A percentile compares a stretch with the other conserved stretches of the same genome.
Conservation (phyloP, 2,329 filamentous ascomycete species). For the Conoideocrella luteorostrata region DNA sequence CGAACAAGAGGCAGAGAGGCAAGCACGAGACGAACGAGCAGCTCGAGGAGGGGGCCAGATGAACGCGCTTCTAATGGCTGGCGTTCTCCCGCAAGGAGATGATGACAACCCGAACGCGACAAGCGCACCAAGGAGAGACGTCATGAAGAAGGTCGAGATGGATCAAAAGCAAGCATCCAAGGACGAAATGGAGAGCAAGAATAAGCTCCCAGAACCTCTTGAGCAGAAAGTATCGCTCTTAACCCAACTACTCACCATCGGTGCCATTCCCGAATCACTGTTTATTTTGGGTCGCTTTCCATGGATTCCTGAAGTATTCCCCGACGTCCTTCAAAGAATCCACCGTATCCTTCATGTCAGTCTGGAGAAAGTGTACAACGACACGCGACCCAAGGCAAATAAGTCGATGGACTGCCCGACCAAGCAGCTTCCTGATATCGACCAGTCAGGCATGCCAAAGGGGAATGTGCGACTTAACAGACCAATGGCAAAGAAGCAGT, state of each 20-base stretch:
- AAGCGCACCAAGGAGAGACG: constrained; percentile 42
- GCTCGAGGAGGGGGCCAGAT: constrained; percentile 63
- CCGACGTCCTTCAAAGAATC: constrained; percentile 71
- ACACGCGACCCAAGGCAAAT: constrained; percentile 32
- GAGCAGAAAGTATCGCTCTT: constrained; percentile 87
- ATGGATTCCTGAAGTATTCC: constrained; percentile 82
- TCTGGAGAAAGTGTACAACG: constrained; percentile 63
- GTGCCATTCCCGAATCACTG: constrained; percentile 84
- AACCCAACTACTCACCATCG: constrained; percentile 80
- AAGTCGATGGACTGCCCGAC: constrained; percentile 29
- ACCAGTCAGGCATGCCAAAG: constrained; percentile 63
- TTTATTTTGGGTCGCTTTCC: constrained; percentile 89
- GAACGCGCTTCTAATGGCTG: constrained; percentile 84
- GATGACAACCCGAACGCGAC: constrained; percentile 61
- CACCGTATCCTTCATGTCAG: constrained; percentile 82
- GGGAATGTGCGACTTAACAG: constrained; percentile 59
- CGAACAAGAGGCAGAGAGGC: constrained; percentile 64
- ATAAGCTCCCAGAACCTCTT: constrained; percentile 59
- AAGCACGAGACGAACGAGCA: constrained; percentile 69
- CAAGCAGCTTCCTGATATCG: constrained; percentile 42
- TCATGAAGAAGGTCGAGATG: constrained; percentile 43
- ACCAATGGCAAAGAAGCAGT: constrained; percentile 55
- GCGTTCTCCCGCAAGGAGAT: constrained; percentile 58
- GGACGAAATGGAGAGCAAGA: constrained; percentile 40
- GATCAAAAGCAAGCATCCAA: constrained; percentile 41